phyloP scores from a whole-genome alignment of 345 rosid genomes.

The Sisymbrium irio region DNA sequence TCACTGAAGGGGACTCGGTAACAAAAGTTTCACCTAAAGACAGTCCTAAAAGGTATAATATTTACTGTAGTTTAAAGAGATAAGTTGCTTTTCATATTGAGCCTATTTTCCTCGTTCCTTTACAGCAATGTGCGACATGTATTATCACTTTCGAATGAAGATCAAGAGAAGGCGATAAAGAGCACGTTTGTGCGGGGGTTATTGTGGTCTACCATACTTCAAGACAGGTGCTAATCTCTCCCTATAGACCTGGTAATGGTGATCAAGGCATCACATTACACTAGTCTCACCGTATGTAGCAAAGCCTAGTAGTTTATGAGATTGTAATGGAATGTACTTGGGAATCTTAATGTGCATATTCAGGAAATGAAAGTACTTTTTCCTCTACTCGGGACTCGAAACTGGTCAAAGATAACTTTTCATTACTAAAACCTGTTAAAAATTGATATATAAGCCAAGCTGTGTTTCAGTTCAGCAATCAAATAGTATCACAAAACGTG shows the following conservation, averaged over 20 bases:
- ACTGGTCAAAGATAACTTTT: neutral
- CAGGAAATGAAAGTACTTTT: constrained; percentile 25
- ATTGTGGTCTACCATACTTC: constrained; percentile 51
- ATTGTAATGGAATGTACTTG: neutral
- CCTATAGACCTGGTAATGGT: neutral
- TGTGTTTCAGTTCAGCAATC: constrained; percentile 15
- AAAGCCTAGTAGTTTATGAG: constrained; percentile 9
- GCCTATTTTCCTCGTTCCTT: neutral
- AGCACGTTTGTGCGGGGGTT: constrained; percentile 52
- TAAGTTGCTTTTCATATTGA: neutral
- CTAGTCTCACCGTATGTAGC: constrained; percentile 22
- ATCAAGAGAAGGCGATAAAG: constrained; percentile 50
- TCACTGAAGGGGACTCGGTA: constrained; percentile 33
- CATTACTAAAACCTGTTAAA: neutral
- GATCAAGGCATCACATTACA: constrained; percentile 1
- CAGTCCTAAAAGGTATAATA: constrained; percentile 39
- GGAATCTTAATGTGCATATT: constrained; percentile 16
- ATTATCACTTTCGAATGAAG: constrained; percentile 40
- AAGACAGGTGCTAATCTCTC: constrained; percentile 35
- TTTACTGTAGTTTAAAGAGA: neutral
- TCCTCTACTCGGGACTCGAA: neutral
- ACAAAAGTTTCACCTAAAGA: constrained; percentile 39
- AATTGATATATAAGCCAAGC: constrained; percentile 4
- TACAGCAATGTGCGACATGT: constrained; percentile 35
- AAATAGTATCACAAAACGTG: constrained; percentile 24